These are phyloP conservation scores for Parsonsia alboflavescens DNA, from an alignment of 257 asterid species.

Conservation along the genomic window DNA sequence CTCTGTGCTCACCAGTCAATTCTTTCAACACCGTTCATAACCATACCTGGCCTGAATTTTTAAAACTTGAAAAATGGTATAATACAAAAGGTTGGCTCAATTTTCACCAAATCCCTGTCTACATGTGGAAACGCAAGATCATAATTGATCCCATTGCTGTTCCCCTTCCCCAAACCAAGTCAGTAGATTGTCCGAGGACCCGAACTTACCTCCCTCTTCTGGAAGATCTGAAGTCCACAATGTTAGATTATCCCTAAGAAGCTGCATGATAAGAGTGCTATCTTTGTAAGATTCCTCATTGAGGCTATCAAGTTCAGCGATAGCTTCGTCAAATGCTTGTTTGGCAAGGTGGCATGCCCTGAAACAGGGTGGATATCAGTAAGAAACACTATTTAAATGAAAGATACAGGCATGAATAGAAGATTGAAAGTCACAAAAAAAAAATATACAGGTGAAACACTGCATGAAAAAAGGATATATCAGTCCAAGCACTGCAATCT, in stretches of 20 bases:
- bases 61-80: background rate
- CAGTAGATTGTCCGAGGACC: background rate
- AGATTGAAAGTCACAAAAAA: background rate
- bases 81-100: background rate
- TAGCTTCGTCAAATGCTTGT: slow-evolving; percentile 33
- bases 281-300: slow-evolving; percentile 32
- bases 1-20: background rate
- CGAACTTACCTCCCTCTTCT: slow-evolving; percentile 54
- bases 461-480: background rate
- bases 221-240: slow-evolving; percentile 30
- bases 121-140: background rate
- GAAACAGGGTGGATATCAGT: slow-evolving; percentile 16
- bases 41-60: background rate
- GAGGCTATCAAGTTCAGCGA: slow-evolving; percentile 27
- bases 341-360: slow-evolving; percentile 81
- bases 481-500: background rate
- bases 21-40: background rate
- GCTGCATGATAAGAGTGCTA: slow-evolving; percentile 33
- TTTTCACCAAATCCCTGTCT: too few relatives aligned
- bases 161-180: background rate
- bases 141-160: background rate
- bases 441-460: too few relatives aligned
- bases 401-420: background rate
- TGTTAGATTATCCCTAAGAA: slow-evolving; percentile 31
- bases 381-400: background rate